Conservation (phyloP, 768 basidiomycete genomes). For the Lanmaoa rubissima region DNA sequence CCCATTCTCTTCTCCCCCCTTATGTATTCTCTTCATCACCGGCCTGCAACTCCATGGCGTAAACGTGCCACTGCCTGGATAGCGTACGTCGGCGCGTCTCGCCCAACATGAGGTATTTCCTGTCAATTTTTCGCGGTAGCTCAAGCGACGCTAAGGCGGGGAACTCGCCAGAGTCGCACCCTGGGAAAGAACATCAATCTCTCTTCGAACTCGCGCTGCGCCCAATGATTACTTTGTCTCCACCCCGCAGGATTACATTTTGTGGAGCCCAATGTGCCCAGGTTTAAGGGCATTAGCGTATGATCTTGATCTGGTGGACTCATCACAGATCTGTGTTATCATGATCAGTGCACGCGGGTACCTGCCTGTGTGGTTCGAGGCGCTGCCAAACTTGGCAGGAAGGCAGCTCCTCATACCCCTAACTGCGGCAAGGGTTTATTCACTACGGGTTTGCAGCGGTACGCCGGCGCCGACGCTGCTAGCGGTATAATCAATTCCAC, state of each 20-base stretch:
- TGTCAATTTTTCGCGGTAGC: background rate
- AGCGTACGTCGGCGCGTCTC: constrained; percentile 6
- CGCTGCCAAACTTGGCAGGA: constrained; percentile 1
- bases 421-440: background rate
- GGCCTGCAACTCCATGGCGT: constrained; percentile 26
- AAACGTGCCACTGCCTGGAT: constrained; percentile 19
- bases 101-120: constrained; percentile 1
- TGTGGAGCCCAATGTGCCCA: constrained; percentile 12
- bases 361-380: constrained; percentile 15
- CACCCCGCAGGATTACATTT: background rate
- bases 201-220: background rate
- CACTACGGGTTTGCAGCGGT: constrained; percentile 6
- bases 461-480: constrained; percentile 6
- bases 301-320: constrained; percentile 8
- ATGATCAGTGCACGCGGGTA: constrained; percentile 20
- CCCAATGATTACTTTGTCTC: background rate
- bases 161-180: background rate
- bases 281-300: constrained; percentile 20
- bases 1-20: constrained; percentile 17
- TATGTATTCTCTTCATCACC: constrained; percentile 19
- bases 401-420: constrained; percentile 12
- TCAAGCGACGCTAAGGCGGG: constrained; percentile 10
- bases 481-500: constrained; percentile 4
- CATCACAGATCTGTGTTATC: constrained; percentile 8
- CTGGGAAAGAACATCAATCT: background rate